Percentiles rank a stretch among this genome's conserved stretches.
phyloP scores from a whole-genome alignment of 2,329 filamentous ascomycete genomes.

The Epichloe sylvatica region DNA sequence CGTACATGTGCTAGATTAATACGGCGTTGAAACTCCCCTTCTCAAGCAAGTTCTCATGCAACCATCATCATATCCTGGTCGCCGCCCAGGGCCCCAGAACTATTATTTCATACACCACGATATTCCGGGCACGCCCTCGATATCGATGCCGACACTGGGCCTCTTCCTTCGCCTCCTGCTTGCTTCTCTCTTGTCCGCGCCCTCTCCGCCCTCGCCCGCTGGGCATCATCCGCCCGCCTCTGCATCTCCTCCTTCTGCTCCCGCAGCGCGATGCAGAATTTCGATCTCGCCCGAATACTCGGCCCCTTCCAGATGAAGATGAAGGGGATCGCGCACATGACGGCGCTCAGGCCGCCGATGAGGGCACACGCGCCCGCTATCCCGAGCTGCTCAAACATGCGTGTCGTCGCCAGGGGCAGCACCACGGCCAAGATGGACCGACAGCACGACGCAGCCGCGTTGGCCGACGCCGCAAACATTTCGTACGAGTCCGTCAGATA shows the following conservation, averaged over 20 bases:
- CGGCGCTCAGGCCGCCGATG: conserved; percentile 33
- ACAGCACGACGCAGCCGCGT: conserved; percentile 70
- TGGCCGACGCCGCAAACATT: conserved; percentile 58
- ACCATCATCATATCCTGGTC: no score
- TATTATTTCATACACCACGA: no score
- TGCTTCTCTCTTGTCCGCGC: conserved; percentile 9
- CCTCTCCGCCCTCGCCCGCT: conserved; percentile 17
- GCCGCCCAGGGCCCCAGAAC: no score
- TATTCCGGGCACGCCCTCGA: no score
- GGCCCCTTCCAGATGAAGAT: conserved; percentile 42
- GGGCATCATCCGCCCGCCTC: conserved; percentile 25
- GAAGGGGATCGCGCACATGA: conserved; percentile 38
- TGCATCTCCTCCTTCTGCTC: conserved; percentile 35
- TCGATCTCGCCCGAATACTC: conserved; percentile 39
- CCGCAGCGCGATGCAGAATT: conserved; percentile 48
- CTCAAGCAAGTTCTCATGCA: no score
- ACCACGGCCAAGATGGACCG: conserved; percentile 86
- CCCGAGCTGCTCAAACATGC: conserved; percentile 34
- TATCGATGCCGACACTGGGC: neutral
- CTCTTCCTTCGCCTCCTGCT: conserved; percentile 6
- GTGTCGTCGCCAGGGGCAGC: conserved; percentile 40
- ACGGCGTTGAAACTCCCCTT: no score
- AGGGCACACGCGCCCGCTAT: conserved; percentile 37
- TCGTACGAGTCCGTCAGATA: conserved; percentile 56
- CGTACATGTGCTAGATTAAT: no score